Evolutionary conservation across 345 rosid genomes (phyloP).

Genomic region (Excoecaria cochinchinensis): DNA sequence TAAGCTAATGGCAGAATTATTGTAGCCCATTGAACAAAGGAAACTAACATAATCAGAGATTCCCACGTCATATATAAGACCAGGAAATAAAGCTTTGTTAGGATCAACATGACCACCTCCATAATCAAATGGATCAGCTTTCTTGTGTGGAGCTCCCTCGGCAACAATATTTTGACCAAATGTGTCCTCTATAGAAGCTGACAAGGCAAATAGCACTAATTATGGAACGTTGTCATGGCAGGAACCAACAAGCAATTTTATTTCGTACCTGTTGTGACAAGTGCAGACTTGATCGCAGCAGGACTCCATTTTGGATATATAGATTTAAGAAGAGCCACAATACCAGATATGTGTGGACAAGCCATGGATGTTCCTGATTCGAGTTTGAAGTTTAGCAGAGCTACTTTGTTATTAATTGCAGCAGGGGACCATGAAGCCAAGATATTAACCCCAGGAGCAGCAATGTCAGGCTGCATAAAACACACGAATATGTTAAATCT

Average conservation of each 20-base stretch:
- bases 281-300: conserved; percentile 55
- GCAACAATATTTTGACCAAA: conserved; percentile 44
- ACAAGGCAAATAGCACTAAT: background rate
- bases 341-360: conserved; percentile 56
- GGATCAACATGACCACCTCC: conserved; percentile 74
- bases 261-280: conserved; percentile 47
- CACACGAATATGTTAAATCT: background rate
- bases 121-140: conserved; percentile 60
- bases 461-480: conserved; percentile 53
- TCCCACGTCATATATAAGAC: conserved; percentile 54
- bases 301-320: conserved; percentile 56
- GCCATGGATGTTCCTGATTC: conserved; percentile 67
- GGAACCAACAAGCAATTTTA: background rate
- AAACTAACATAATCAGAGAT: conserved; percentile 46
- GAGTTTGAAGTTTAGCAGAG: conserved; percentile 32
- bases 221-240: background rate
- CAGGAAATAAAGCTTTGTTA: conserved; percentile 46
- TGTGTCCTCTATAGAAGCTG: conserved; percentile 53
- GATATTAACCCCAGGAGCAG: conserved; percentile 62
- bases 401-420: background rate
- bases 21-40: conserved; percentile 61
- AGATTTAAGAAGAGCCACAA: conserved; percentile 49
- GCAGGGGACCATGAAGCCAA: conserved; percentile 60
- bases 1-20: conserved; percentile 45
- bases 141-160: conserved; percentile 58